Conservation (phyloP, 106 monocot genomes). For the Xerophyta viscosa region DNA sequence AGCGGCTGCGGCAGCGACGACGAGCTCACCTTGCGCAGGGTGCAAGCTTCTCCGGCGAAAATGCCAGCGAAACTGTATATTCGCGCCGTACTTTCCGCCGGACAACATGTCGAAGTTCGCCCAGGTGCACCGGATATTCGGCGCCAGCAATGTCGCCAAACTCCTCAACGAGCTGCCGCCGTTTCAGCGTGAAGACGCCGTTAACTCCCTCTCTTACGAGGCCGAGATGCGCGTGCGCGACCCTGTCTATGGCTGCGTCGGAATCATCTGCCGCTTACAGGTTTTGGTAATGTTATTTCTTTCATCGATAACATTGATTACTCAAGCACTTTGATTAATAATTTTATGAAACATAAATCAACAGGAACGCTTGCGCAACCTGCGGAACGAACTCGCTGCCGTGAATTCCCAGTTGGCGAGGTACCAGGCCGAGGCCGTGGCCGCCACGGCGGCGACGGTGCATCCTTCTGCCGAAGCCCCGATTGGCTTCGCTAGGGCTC, state of each 20-base stretch:
- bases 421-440: conserved; percentile 24
- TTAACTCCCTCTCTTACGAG: conserved; percentile 16
- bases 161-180: conserved; percentile 69
- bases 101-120: conserved; percentile 87
- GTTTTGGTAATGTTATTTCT: no score
- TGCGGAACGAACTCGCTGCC: conserved; percentile 55
- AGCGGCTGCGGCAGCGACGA: not conserved
- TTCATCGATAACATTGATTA: no score
- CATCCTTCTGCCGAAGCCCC: no score
- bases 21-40: conserved; percentile 66
- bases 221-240: conserved; percentile 90
- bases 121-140: conserved; percentile 87
- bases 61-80: conserved; percentile 91
- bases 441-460: no score
- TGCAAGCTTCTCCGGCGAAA: conserved; percentile 94
- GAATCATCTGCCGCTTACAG: conserved; percentile 78
- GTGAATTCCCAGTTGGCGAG: conserved; percentile 61
- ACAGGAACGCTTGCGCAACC: conserved; percentile 62
- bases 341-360: no score
- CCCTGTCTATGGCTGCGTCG: conserved; percentile 90
- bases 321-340: no score
- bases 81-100: conserved; percentile 93
- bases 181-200: conserved; percentile 76
- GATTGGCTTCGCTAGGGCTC: conserved; percentile 18
- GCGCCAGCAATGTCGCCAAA: conserved; percentile 90